Base-by-base conservation (phyloP, 1,284 basidiomycete genomes). In the Thecaphora frezii region DNA sequence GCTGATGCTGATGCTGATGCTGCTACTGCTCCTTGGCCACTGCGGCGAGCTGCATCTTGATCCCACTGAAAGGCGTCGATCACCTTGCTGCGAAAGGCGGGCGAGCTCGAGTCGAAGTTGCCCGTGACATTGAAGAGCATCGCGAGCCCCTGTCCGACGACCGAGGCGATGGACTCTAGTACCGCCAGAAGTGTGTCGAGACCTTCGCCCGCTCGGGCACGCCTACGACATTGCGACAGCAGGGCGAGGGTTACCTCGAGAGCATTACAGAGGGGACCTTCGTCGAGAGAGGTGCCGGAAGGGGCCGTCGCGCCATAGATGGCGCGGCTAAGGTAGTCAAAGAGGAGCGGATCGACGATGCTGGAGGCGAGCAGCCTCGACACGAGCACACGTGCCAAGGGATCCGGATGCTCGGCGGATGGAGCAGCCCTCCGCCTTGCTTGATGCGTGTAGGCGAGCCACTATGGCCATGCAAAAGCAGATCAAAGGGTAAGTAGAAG, bases 231-330 rank as follows among this genome's bases (percentile, higher is more conserved):
- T 19, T 53, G 54, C 39, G 59, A 49, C 13, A 66, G 48, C 1
- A 66, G 48, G 19, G 61, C 44, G 18, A 66, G 50, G 1, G 64
- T 62, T 42, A 54, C 51, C 5, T 55, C 58, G 55, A 66, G 55
- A 38, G 55, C 58, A 23, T 66, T 58, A n/a, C 55, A 62, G 21
- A 66, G 18, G n/a, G 64, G 58, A 5, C 58, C 58, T 40, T 66
- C 58, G 33, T 66, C 58, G 2, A 55, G 47, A 1, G 28, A 22
- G 53, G 61, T 24, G 13, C 58, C 64, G 7, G 54, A 54, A 10
- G 49, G 58, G 18, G 44, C 54, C 3, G 64, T 52, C 36, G 49
- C 52, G 44, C 64, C 64, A 21, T 66, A 66, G 24, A 66, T 53
- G 52, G 55, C 24, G 3, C 47, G 54, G 40, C 61, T 55, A 5